Evolutionary conservation across 1,284 basidiomycete genomes (phyloP).

Genomic region (Flammula alnicola): DNA sequence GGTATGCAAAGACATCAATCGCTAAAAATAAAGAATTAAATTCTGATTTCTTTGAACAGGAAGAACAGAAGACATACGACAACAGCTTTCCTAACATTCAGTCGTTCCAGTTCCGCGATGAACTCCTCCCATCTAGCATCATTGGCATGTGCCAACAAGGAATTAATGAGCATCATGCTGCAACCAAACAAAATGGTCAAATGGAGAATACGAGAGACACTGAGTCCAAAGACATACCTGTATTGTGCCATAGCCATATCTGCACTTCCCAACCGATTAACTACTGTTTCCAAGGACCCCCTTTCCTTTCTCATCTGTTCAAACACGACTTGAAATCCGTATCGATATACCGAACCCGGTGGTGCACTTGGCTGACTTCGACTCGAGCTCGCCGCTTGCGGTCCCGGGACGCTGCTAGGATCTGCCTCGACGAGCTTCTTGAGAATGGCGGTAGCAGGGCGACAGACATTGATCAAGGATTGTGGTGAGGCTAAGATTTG

Average conservation of each 20-base stretch:
- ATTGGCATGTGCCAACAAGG: constrained; percentile 77
- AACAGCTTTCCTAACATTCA: constrained; percentile 85
- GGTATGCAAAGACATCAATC: constrained; percentile 85
- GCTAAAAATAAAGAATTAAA: constrained; percentile 46
- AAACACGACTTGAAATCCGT: constrained; percentile 85
- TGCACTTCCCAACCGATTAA: constrained; percentile 78
- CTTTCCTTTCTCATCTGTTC: constrained; percentile 76
- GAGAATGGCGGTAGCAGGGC: constrained; percentile 95
- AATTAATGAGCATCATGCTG: constrained; percentile 91
- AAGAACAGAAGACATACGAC: constrained; percentile 57
- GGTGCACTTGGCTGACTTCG: constrained; percentile 51
- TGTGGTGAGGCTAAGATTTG: constrained; percentile 78
- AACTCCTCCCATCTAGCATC: constrained; percentile 82
- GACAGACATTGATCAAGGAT: constrained; percentile 90
- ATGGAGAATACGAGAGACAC: neutral
- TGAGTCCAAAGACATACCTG: constrained; percentile 54
- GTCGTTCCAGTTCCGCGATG: constrained; percentile 73
- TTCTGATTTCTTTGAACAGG: neutral
- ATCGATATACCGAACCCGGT: constrained; percentile 74
- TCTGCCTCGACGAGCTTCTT: constrained; percentile 88
- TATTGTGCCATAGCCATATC: constrained; percentile 86
- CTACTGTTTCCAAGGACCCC: constrained; percentile 74
- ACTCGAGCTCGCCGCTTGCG: constrained; percentile 64
- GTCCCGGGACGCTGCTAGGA: constrained; percentile 64
- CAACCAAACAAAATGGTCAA: constrained; percentile 18